Evolutionary conservation across 345 rosid species (phyloP).

Genomic region (Excoecaria cochinchinensis): DNA sequence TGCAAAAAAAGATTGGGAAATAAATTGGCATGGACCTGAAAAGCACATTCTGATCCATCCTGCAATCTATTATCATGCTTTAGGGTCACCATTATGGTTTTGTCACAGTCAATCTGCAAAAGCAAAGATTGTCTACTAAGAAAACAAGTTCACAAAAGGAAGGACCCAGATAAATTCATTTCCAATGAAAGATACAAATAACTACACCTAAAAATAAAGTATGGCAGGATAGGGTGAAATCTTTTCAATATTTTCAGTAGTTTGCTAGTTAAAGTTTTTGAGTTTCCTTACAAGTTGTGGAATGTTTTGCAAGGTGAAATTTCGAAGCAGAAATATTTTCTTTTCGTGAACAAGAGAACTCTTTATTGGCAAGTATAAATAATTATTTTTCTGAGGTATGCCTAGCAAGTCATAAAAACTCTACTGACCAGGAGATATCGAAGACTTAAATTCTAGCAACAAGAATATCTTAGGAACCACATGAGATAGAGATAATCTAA

Average conservation of each 20-base stretch:
- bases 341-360: background rate
- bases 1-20: background rate
- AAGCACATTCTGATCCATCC: constrained; percentile 87
- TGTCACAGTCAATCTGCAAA: constrained; percentile 83
- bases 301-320: background rate
- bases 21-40: constrained; percentile 52
- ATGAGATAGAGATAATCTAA: background rate
- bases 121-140: constrained; percentile 13
- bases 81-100: constrained; percentile 73
- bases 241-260: background rate
- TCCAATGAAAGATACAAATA: background rate
- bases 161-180: background rate
- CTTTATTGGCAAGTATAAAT: background rate
- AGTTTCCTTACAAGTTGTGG: background rate
- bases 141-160: constrained; percentile 5
- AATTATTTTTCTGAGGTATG: background rate
- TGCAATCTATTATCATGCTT: constrained; percentile 90
- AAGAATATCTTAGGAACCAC: background rate
- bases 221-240: background rate
- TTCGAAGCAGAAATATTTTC: background rate
- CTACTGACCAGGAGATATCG: background rate
- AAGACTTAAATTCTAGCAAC: no score
- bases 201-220: background rate
- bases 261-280: background rate
- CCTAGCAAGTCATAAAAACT: background rate